Evolutionary conservation across 352 stramenopile species (phyloP), one percentile per base, ranked within the genome.

Genomic region (Pythium oligandrum): DNA sequence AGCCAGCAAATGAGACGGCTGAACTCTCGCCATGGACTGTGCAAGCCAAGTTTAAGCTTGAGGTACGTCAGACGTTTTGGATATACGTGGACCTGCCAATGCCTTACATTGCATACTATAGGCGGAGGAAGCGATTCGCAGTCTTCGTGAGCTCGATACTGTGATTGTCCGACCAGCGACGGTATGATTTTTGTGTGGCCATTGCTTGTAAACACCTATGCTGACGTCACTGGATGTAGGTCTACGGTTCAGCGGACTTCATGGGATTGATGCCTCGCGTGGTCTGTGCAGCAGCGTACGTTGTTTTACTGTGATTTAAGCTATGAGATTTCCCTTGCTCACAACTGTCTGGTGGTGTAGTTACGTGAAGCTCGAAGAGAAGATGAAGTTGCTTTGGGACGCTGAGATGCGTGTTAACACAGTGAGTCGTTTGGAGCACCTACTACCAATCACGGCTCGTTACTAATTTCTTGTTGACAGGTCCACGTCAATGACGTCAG

Each of bases 321-420:
- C 9, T 48, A n/a, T 31, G 32, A 35, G n/a, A 10, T 34, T 33
- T 51, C 37, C 6, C 45, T 11, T 51, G 45, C 26, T 51, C 8
- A 12, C 33, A 51, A 30, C 6, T 53, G 26, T 26, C 11, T 40
- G 39, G 12, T 44, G n/a, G 6, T 42, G 11, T 31, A 93, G 82
- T 40, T 93, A 93, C 44, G 76, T 90, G 37, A 88, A 90, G 68
- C 48, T 95, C 35, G 60, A 86, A 34, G 84, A 95, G 56, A 92
- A 89, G 55, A 95, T 95, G 84, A 93, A 88, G 73, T 57, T 95
- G 44, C 65, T 95, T 1, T 95, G 84, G 84, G 81, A 93, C 48
- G 74, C 77, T 0, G 84, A 95, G 60, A 90, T 95, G 83, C 78
- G 83, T 38, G 68, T 95, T 42, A 93, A 95, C 64, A 95, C 84